Conservation (phyloP, 495 filamentous ascomycete genomes). For the Lasiosphaeria miniovina region DNA sequence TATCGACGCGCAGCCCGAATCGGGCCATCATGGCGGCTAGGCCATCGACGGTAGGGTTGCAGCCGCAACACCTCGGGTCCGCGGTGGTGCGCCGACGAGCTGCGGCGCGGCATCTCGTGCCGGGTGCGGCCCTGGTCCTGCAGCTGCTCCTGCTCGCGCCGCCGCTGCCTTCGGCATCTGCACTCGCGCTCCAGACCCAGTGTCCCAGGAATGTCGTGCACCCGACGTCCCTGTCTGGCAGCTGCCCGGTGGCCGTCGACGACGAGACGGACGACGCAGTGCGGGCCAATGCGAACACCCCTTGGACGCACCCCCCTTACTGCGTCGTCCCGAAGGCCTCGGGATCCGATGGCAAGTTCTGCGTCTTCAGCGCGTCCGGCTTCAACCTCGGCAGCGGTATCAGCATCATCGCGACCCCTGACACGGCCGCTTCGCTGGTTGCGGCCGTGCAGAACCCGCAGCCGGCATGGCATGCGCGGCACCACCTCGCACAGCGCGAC, state of each 20-base stretch:
- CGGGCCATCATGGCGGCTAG: no score
- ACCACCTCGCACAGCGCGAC: slow-evolving; percentile 16
- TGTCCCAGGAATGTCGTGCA: neutral
- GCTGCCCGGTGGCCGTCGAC: slow-evolving; percentile 5
- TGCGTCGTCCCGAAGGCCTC: slow-evolving; percentile 12
- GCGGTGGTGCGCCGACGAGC: no score
- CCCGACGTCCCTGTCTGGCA: neutral
- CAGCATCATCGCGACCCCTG: slow-evolving; percentile 27
- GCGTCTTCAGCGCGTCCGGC: slow-evolving; percentile 29
- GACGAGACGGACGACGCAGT: slow-evolving; percentile 6
- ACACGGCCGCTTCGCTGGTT: slow-evolving; percentile 27
- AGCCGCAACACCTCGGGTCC: no score
- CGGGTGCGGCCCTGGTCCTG: neutral
- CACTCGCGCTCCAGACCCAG: neutral
- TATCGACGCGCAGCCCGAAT: no score
- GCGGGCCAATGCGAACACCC: neutral
- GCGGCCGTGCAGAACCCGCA: slow-evolving; percentile 18
- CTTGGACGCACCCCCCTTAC: slow-evolving; percentile 19
- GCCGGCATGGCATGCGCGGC: slow-evolving; percentile 15
- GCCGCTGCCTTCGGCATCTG: neutral
- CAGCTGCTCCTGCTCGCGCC: neutral
- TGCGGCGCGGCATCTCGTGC: no score
- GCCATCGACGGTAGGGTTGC: no score
- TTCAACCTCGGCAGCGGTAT: slow-evolving; percentile 28
- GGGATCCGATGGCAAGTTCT: slow-evolving; percentile 21